Evolutionary conservation across 805 yeast species (phyloP).

Genomic region (Wickerhamomyces hampshirensis): DNA sequence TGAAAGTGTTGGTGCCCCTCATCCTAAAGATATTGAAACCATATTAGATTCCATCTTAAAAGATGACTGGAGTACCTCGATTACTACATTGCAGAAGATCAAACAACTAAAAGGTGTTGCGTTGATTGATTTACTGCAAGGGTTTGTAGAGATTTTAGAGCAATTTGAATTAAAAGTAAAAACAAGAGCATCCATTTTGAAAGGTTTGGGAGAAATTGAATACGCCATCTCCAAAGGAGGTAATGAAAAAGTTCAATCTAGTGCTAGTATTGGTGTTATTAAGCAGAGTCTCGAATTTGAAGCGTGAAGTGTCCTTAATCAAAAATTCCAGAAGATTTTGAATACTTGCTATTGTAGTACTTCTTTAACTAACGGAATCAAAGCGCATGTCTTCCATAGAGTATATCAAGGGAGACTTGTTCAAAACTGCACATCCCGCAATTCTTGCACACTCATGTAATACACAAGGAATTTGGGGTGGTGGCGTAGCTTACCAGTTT

Average conservation of each 20-base stretch:
- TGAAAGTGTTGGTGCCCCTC: slow-evolving; percentile 95
- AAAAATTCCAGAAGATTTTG: no score
- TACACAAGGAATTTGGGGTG: slow-evolving; percentile 78
- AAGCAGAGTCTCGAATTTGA: slow-evolving; percentile 44
- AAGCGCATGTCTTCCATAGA: no score
- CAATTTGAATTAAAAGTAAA: slow-evolving; percentile 57
- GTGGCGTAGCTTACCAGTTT: slow-evolving; percentile 69
- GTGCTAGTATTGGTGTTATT: slow-evolving; percentile 85
- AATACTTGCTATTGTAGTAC: no score
- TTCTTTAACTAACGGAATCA: background rate
- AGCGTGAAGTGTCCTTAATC: no score
- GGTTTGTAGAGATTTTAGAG: slow-evolving; percentile 67
- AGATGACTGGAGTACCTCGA: slow-evolving; percentile 85
- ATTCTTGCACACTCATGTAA: slow-evolving; percentile 78
- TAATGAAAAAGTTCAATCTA: slow-evolving; percentile 80
- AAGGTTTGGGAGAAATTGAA: slow-evolving; percentile 81
- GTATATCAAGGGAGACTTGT: slow-evolving; percentile 57
- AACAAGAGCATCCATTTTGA: slow-evolving; percentile 60
- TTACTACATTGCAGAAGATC: slow-evolving; percentile 57
- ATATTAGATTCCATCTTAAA: slow-evolving; percentile 72
- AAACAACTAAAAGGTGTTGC: slow-evolving; percentile 82
- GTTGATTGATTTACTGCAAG: slow-evolving; percentile 74
- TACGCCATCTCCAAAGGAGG: slow-evolving; percentile 92
- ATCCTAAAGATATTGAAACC: slow-evolving; percentile 75
- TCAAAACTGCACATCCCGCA: slow-evolving; percentile 33